Evolutionary conservation across 2,329 filamentous ascomycete genomes (phyloP).

Genomic region (Meredithiella fracta): DNA sequence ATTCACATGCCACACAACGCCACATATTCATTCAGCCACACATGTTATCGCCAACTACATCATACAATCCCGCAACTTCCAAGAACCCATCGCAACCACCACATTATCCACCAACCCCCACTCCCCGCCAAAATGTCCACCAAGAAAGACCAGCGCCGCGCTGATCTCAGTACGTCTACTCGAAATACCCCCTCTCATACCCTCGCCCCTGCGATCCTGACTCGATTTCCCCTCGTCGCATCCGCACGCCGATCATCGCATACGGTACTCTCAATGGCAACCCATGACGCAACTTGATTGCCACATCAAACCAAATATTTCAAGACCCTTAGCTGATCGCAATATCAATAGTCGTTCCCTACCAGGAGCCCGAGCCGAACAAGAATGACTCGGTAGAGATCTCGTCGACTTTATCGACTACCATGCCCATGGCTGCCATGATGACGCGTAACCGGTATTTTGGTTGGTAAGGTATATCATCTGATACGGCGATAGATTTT

Average conservation of each 20-base stretch:
- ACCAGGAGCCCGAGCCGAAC: conserved; percentile 56
- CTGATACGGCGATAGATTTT: too few relatives aligned
- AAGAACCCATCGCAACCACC: neutral
- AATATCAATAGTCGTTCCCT: conserved; percentile 61
- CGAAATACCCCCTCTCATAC: neutral
- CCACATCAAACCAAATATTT: too few relatives aligned
- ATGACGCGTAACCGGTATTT: conserved; percentile 78
- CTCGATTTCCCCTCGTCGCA: too few relatives aligned
- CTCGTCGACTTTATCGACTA: conserved; percentile 53
- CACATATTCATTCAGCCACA: too few relatives aligned
- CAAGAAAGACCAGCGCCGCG: conserved; percentile 60
- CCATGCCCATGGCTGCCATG: conserved; percentile 90
- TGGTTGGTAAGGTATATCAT: conserved; percentile 42
- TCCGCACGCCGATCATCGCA: too few relatives aligned
- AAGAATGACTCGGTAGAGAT: conserved; percentile 47
- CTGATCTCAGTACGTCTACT: conserved; percentile 47
- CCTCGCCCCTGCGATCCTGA: too few relatives aligned
- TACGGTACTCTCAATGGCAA: too few relatives aligned
- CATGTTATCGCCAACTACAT: too few relatives aligned
- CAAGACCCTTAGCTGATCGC: too few relatives aligned
- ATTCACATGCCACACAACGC: too few relatives aligned
- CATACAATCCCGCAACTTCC: neutral
- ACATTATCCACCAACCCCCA: neutral
- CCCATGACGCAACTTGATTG: too few relatives aligned
- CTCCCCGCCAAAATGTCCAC: conserved; percentile 35